These are phyloP conservation scores for Diaporthe citrichinensis DNA, from an alignment of 2,329 filamentous ascomycete genomes.

Conservation along the genomic window DNA sequence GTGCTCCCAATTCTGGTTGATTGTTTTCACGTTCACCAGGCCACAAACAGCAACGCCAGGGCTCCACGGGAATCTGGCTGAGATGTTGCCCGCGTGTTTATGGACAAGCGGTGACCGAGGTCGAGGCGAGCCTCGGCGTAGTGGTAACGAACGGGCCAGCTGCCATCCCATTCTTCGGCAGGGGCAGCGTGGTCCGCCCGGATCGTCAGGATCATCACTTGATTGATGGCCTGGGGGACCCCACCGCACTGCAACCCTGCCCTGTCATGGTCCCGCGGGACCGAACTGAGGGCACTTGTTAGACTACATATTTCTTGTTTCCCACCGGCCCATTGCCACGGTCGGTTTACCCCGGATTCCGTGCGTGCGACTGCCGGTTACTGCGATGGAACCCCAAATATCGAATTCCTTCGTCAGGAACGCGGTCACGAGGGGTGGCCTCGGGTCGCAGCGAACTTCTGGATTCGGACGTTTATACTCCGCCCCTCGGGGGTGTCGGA, in stretches of 20 bases:
- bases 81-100: not conserved
- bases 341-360: constrained; percentile 27
- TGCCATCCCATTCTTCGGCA: constrained; percentile 17
- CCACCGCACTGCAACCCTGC: constrained; percentile 18
- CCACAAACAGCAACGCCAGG: not conserved
- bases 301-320: not conserved
- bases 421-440: constrained; percentile 26
- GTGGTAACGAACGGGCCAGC: constrained; percentile 5
- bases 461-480: constrained; percentile 31
- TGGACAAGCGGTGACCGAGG: not conserved
- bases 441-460: constrained; percentile 23
- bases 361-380: not conserved
- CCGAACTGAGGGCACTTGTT: constrained; percentile 18
- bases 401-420: not conserved
- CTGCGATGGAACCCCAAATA: constrained; percentile 26
- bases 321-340: not conserved
- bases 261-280: constrained; percentile 15
- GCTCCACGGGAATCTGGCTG: not conserved
- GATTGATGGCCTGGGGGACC: constrained; percentile 25
- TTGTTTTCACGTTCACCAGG: not conserved
- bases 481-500: constrained; percentile 36
- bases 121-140: constrained; percentile 5
- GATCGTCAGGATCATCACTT: constrained; percentile 35
- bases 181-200: not conserved
- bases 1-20: no score